phyloP scores from a whole-genome alignment of 345 rosid species.

The Hypericum androsaemum region DNA sequence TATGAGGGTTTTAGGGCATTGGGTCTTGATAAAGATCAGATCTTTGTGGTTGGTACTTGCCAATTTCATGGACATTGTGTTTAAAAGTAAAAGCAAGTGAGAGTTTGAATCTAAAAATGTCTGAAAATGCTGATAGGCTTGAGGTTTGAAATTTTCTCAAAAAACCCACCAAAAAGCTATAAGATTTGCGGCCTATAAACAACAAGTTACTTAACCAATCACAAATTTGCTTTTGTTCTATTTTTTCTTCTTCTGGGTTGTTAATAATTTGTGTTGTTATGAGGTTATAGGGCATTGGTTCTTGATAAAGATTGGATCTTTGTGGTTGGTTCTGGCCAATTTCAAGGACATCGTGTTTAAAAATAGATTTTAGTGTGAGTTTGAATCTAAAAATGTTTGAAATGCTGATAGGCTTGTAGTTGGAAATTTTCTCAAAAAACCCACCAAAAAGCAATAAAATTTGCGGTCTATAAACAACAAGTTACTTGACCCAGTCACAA shows the following conservation, averaged over 20 bases:
- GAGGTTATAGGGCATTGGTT: background rate
- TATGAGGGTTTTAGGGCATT: slow-evolving; percentile 3
- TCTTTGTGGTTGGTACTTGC: background rate
- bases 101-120: background rate
- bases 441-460: no score
- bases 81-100: background rate
- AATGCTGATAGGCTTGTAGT: no score
- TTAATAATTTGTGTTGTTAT: slow-evolving; percentile 1
- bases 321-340: background rate
- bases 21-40: background rate
- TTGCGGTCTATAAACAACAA: no score
- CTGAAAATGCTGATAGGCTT: no score
- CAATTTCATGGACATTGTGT: background rate
- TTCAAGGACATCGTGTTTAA: background rate
- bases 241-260: background rate
- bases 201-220: no score
- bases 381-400: background rate
- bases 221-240: no score
- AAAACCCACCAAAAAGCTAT: no score
- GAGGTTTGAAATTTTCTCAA: no score
- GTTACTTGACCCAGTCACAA: no score
- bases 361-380: background rate
- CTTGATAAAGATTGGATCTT: background rate
- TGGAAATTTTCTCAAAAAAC: no score
- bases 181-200: no score